Conservation (phyloP, 2,329 filamentous ascomycete genomes). For the Pseudofabraea citricarpa region DNA sequence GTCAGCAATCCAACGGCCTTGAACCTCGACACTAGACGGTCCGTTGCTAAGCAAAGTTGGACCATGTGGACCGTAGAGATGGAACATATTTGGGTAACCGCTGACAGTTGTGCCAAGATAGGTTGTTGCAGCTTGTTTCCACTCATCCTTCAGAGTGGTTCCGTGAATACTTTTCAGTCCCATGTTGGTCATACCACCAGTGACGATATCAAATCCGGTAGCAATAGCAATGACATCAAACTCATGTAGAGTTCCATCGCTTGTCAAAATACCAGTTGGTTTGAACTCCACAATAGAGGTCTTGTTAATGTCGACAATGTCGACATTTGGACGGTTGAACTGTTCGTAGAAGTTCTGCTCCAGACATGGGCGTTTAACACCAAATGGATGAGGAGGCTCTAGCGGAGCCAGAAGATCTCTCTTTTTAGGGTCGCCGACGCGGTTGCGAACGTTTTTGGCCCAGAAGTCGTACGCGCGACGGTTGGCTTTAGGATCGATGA, state of each 20-base stretch:
- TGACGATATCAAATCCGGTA: constrained; percentile 36
- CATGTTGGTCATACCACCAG: constrained; percentile 28
- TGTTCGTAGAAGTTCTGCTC: constrained; percentile 23
- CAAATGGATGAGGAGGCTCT: constrained; percentile 19
- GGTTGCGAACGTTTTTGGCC: constrained; percentile 35
- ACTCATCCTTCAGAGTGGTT: constrained; percentile 26
- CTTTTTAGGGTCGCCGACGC: constrained; percentile 31
- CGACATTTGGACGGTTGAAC: constrained; percentile 25
- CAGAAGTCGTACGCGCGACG: constrained; percentile 43
- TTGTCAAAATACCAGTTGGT: constrained; percentile 20
- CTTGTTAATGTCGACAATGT: constrained; percentile 23
- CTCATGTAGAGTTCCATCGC: constrained; percentile 18
- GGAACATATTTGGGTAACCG: constrained; percentile 40
- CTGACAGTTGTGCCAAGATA: constrained; percentile 34
- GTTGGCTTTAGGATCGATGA: constrained; percentile 38
- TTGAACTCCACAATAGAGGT: constrained; percentile 24
- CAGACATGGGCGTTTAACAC: constrained; percentile 18
- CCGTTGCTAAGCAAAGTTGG: constrained; percentile 50
- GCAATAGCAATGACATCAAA: constrained; percentile 27
- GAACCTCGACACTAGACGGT: constrained; percentile 47
- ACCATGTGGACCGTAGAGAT: constrained; percentile 33
- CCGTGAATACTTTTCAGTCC: constrained; percentile 25
- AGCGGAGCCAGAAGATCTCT: constrained; percentile 5
- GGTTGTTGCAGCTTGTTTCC: constrained; percentile 27
- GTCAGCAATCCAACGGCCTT: constrained; percentile 52